Evolutionary conservation across 371 early-diverging fungal genomes (phyloP), one percentile per base, ranked within the genome.

Genomic region (Mucor piriformis): DNA sequence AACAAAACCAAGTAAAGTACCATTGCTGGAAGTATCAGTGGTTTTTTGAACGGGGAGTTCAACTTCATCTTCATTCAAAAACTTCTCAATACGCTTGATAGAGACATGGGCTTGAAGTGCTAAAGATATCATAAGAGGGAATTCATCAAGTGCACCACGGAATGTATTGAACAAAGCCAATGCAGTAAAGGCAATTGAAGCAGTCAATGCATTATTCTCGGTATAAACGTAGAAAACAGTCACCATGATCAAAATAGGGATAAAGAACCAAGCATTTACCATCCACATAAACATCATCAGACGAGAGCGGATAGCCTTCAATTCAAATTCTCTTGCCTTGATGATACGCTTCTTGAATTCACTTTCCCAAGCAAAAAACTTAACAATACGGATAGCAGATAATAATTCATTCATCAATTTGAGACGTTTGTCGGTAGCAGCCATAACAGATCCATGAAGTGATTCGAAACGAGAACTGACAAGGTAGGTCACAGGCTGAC

Each of bases 341-440:
- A 73, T 64, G 24, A 83, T 69, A 43, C 83, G 79, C 34, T 74
- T 72, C 38, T 77, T 72, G 53, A 91, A 89, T 54, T 86, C 78
- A 50, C 80, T 65, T 71, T 92, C 89, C 92, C 92, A 92, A 20
- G 88, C 92, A 79, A 91, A 92, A 61, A 92, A 84, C 63, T 92
- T 92, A 57, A 92, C 84, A 10, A 91, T 87, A 33, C 89, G 85
- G 46, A 92, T 91, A 13, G 89, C 91, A 43, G 75, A 67, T 47
- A 91, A 65, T 63, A 90, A 75, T 59, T 91, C 91, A 24, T 84
- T 89, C 53, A 90, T 76, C 57, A 82, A 70, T n/a, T 84, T 81
- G 52, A 91, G 68, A 37, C 85, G 82, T 24, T 77, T 79, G 37
- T 91, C 91, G 35, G 87, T 85, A 44, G 83, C 76, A 10, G 75